Percentiles rank a stretch among this genome's conserved stretches.
These are phyloP conservation scores for Colletotrichum tofieldiae DNA, from an alignment of 2,329 filamentous ascomycete species.

Conservation along the genomic window DNA sequence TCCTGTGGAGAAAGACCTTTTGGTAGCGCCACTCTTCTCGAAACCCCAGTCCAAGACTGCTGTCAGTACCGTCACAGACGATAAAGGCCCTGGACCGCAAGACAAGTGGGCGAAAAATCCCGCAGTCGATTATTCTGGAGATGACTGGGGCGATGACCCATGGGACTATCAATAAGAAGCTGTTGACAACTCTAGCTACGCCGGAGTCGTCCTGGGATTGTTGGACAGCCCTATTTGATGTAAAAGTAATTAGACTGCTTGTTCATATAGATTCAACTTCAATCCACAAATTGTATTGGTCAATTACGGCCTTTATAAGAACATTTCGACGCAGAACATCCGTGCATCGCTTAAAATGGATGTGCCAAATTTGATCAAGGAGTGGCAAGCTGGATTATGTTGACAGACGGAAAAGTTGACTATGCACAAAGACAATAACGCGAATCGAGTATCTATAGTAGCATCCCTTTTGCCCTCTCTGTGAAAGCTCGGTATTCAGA, in stretches of 20 bases:
- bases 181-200: background rate
- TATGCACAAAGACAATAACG: no score
- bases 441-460: no score
- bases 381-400: no score
- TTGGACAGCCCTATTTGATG: background rate
- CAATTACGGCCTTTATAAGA: background rate
- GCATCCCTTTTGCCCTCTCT: no score
- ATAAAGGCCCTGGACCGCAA: background rate
- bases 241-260: background rate
- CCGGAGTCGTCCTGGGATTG: no score
- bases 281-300: background rate
- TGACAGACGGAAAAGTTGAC: no score
- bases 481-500: no score
- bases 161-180: constrained; percentile 34
- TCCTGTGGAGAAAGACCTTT: background rate
- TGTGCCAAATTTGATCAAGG: background rate
- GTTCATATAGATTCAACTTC: background rate
- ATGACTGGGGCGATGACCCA: constrained; percentile 48
- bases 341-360: background rate
- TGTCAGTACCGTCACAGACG: background rate
- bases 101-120: constrained; percentile 47
- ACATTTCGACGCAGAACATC: background rate
- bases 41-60: background rate
- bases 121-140: constrained; percentile 50
- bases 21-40: constrained; percentile 38